Conservation (phyloP, 495 filamentous ascomycete species). For the Penicillium herquei region DNA sequence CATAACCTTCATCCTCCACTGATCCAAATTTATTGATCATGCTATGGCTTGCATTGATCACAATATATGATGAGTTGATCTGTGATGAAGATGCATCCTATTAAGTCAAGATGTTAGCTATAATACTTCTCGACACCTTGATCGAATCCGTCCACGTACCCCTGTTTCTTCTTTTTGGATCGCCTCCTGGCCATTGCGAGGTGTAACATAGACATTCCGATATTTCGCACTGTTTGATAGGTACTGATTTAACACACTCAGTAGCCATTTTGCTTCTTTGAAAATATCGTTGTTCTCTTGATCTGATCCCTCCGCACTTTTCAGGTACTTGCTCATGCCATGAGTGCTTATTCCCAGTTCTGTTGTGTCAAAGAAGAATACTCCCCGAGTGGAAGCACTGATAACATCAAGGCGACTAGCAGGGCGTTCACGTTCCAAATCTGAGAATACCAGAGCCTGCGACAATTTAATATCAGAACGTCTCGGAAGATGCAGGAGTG, state of each 20-base stretch:
- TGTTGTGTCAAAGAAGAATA: constrained; percentile 11
- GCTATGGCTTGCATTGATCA: constrained; percentile 6
- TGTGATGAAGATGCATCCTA: neutral
- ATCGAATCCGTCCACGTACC: neutral
- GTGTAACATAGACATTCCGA: constrained; percentile 6
- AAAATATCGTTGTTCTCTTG: constrained; percentile 5
- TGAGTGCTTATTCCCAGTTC: constrained; percentile 9
- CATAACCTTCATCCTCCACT: constrained; percentile 3
- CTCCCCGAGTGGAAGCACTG: constrained; percentile 5
- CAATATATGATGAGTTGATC: constrained; percentile 2
- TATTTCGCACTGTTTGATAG: neutral
- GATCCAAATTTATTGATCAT: constrained; percentile 15
- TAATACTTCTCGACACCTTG: neutral
- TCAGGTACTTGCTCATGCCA: constrained; percentile 8
- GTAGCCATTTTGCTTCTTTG: constrained; percentile 12
- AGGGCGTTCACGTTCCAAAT: neutral
- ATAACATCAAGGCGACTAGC: constrained; percentile 1
- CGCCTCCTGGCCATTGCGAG: neutral
- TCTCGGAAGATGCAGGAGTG: neutral
- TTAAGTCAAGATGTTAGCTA: neutral
- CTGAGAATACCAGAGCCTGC: constrained; percentile 14
- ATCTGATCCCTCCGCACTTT: constrained; percentile 1
- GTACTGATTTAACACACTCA: constrained; percentile 4
- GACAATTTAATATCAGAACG: neutral
- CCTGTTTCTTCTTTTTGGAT: neutral